Base-by-base conservation (phyloP, 305 asterid species). In the Fraxinus latifolia region DNA sequence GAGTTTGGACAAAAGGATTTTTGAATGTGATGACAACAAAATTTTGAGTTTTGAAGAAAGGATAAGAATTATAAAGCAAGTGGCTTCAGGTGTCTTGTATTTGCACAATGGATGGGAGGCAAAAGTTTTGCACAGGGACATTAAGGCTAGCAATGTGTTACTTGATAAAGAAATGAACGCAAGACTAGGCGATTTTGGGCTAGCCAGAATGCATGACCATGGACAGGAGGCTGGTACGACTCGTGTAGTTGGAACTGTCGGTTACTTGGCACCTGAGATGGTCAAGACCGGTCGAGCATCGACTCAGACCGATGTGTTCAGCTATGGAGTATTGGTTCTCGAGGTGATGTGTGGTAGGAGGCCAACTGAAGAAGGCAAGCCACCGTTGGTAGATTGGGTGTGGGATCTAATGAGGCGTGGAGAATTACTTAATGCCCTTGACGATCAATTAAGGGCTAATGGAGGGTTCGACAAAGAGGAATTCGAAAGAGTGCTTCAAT, bases 151-250 rank as follows among this genome's bases (percentile, higher is more conserved):
- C 81, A 93, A 93, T 72, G 65, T 55, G 77, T 84, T 93, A 85
- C 96, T 94, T 0, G 98, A 94, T 42, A 89, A 73, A 74, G 94
- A 94, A 2, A 90, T 91, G 96, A 91, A 90, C 50, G 96, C 97
- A 0, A 87, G 95, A 72, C 74, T 94, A 72, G 95, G 97, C 5
- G 98, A 93, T 87, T 93, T 93, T 60, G 98, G 98, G 79, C 37
- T 93, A 44, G 98, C 98, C 14, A 84, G 93, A 5, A 88, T 91
- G 91, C 95, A 92, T 21, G 93, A 87, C 21, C 97, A 92, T 15
- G 90, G 90, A 77, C 88, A 89, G 88, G 78, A 37, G 62, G 93
- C 94, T 5, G 91, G 90, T 42, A 90, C 97, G 0, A 93, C 98
- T 0, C 91, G 92, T 0, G 92, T 93, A n/a, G 96, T 92, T 19